A percentile compares a stretch with the other conserved stretches of the same genome.
Conservation (phyloP, 768 basidiomycete species). For the Postia placenta region DNA sequence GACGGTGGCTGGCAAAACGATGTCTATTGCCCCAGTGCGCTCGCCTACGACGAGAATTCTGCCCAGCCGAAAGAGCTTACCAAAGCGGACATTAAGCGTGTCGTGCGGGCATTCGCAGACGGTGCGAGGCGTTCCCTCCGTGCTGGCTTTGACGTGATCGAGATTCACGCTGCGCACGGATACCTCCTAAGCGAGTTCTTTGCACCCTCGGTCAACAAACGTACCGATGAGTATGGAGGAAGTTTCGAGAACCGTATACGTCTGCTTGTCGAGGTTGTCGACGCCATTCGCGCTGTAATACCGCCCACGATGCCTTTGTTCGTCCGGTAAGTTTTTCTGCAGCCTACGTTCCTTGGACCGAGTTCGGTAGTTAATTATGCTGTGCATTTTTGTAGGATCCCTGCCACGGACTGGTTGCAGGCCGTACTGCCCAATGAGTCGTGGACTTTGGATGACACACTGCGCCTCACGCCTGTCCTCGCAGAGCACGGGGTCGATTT, state of each 20-base stretch:
- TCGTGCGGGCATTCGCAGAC: slow-evolving; percentile 2
- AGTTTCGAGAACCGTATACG: slow-evolving; percentile 44
- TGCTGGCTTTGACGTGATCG: slow-evolving; percentile 37
- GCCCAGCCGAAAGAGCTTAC: background rate
- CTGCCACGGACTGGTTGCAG: slow-evolving; percentile 60
- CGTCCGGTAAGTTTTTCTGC: slow-evolving; percentile 42
- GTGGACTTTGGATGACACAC: slow-evolving; percentile 67
- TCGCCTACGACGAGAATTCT: slow-evolving; percentile 41
- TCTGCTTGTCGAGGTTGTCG: slow-evolving; percentile 54
- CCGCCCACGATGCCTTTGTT: slow-evolving; percentile 63
- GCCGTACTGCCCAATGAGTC: slow-evolving; percentile 48
- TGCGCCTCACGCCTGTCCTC: slow-evolving; percentile 51
- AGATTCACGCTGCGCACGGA: slow-evolving; percentile 20
- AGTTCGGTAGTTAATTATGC: too few relatives aligned
- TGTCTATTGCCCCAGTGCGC: slow-evolving; percentile 45
- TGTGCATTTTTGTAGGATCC: too few relatives aligned
- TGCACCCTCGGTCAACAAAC: slow-evolving; percentile 32
- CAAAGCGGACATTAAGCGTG: background rate
- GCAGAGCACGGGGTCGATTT: slow-evolving; percentile 65
- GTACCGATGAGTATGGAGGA: slow-evolving; percentile 43
- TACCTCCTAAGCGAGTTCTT: slow-evolving; percentile 27
- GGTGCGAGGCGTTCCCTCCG: slow-evolving; percentile 43
- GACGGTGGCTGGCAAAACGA: slow-evolving; percentile 30
- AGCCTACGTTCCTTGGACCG: background rate
- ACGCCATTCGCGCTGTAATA: slow-evolving; percentile 54